A percentile compares a stretch with the other conserved stretches of the same genome.
Conservation (phyloP, 805 yeast species). For the Candida boidinii region DNA sequence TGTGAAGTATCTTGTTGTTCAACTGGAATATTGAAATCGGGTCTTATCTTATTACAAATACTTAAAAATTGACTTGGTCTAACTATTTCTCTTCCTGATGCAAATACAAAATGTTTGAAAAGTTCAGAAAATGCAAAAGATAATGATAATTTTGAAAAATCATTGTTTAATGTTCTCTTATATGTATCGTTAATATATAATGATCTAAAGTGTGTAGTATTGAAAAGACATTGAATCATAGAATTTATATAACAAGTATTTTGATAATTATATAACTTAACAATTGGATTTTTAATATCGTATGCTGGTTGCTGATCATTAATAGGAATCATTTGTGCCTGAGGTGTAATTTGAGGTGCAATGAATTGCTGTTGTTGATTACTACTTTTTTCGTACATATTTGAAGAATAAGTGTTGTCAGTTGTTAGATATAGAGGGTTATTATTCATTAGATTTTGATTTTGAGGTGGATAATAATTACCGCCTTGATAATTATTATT, state of each 20-base stretch:
- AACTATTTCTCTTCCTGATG: slow-evolving; percentile 51
- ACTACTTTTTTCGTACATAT: too few species aligned
- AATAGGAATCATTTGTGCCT: slow-evolving; percentile 24
- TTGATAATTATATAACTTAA: slow-evolving; percentile 53
- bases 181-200: slow-evolving; percentile 39
- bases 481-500: too few species aligned
- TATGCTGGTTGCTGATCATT: background rate
- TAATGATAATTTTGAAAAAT: slow-evolving; percentile 16
- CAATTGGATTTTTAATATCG: slow-evolving; percentile 7
- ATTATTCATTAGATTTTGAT: too few species aligned
- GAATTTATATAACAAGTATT: slow-evolving; percentile 73
- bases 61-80: slow-evolving; percentile 52
- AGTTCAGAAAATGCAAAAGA: slow-evolving; percentile 45
- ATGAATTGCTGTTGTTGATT: too few species aligned
- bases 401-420: too few species aligned
- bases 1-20: slow-evolving; percentile 84
- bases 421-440: too few species aligned
- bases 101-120: slow-evolving; percentile 43
- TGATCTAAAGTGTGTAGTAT: slow-evolving; percentile 37
- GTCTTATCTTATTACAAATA: slow-evolving; percentile 43
- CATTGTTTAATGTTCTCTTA: slow-evolving; percentile 30
- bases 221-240: slow-evolving; percentile 63
- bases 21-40: slow-evolving; percentile 59
- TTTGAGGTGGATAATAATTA: too few species aligned
- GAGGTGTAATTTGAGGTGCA: slow-evolving; percentile 1